A percentile compares a stretch with the other conserved stretches of the same genome.
Evolutionary conservation across 805 yeast species (phyloP).

Genomic region (Cyberlindnera veronae): DNA sequence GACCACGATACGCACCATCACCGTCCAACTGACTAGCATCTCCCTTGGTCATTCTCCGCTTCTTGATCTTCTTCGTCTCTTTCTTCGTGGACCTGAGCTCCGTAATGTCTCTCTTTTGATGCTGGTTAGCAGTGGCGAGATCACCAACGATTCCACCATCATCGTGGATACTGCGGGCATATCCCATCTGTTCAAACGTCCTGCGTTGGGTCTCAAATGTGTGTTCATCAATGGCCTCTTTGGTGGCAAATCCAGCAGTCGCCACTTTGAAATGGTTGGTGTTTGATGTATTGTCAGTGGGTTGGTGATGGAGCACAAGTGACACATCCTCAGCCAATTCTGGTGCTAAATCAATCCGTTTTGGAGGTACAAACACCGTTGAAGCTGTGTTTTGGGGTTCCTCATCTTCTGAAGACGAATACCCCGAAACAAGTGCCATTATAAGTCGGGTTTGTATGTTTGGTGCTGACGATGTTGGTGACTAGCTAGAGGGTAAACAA

Average conservation of each 20-base stretch:
- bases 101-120: slow-evolving; percentile 25
- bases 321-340: slow-evolving; percentile 3
- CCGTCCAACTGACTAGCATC: slow-evolving; percentile 36
- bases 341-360: slow-evolving; percentile 12
- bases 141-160: slow-evolving; percentile 11
- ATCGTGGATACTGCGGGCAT: slow-evolving; percentile 10
- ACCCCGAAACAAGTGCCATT: slow-evolving; percentile 15
- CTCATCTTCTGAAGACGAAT: slow-evolving; percentile 19
- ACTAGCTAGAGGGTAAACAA: too few species aligned
- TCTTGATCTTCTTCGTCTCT: slow-evolving; percentile 33
- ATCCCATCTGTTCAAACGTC: slow-evolving; percentile 31
- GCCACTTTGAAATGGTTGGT: slow-evolving; percentile 1
- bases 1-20: slow-evolving; percentile 48
- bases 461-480: neutral
- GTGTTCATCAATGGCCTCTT: slow-evolving; percentile 36
- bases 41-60: slow-evolving; percentile 35
- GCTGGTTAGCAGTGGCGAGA: slow-evolving; percentile 16
- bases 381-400: neutral
- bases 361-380: neutral
- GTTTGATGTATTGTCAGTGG: neutral
- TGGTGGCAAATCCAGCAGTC: slow-evolving; percentile 9
- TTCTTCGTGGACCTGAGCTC: slow-evolving; percentile 28
- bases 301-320: neutral
- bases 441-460: neutral
- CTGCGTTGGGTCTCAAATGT: slow-evolving; percentile 41